Evolutionary conservation across 768 basidiomycete genomes (phyloP).

Genomic region (Auriscalpium microsporum): DNA sequence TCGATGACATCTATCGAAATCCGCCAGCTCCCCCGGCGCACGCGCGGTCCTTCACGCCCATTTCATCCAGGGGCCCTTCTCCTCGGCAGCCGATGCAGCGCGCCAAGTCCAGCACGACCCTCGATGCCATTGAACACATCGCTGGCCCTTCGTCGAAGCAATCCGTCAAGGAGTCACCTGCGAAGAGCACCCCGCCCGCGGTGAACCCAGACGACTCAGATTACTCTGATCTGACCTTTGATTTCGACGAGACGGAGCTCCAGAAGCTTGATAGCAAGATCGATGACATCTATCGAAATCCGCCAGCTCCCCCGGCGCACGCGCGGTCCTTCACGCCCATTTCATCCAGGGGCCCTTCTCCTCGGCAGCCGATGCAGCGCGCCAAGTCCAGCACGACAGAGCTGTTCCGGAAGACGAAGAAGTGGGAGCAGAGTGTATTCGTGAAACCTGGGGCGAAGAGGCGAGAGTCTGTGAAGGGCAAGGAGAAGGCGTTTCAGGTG

Average conservation of each 20-base stretch:
- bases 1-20: conserved; percentile 38
- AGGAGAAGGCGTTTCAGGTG: conserved; percentile 38
- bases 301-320: conserved; percentile 26
- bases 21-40: conserved; percentile 27
- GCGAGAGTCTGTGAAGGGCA: conserved; percentile 41
- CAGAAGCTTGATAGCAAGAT: conserved; percentile 45
- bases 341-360: conserved; percentile 26
- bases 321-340: conserved; percentile 14
- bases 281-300: conserved; percentile 36
- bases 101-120: conserved; percentile 17
- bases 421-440: conserved; percentile 88
- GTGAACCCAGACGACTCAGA: conserved; percentile 34
- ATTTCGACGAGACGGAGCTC: conserved; percentile 49
- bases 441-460: conserved; percentile 58
- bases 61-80: conserved; percentile 27
- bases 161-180: too few relatives aligned
- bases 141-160: too few relatives aligned
- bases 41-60: conserved; percentile 11
- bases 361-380: not conserved
- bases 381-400: conserved; percentile 23
- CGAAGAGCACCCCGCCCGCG: too few relatives aligned
- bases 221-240: conserved; percentile 30
- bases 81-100: not conserved
- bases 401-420: conserved; percentile 63
- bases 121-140: too few relatives aligned